These are phyloP conservation scores for Tolypocladium pustulatum DNA, from an alignment of 2,329 filamentous ascomycete species.

Conservation along the genomic window DNA sequence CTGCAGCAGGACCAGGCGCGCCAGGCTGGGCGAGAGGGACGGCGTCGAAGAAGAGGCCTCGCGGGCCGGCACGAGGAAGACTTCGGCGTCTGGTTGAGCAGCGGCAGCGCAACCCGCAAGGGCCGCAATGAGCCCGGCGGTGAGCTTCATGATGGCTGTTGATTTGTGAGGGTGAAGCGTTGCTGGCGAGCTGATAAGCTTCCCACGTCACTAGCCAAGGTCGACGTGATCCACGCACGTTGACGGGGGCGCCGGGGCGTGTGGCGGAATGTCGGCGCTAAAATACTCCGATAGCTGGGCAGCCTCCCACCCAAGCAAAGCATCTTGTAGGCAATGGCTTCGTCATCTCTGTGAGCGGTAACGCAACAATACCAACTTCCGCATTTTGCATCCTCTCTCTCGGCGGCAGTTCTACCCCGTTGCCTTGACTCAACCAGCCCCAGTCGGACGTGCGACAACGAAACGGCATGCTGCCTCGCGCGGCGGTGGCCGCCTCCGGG, in stretches of 20 bases:
- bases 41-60: constrained; percentile 20
- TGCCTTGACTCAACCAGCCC: no score
- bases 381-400: not conserved
- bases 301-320: constrained; percentile 9
- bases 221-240: constrained; percentile 3
- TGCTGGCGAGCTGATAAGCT: constrained; percentile 10
- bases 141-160: constrained; percentile 31
- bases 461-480: constrained; percentile 11
- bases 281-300: constrained; percentile 15
- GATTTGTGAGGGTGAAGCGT: constrained; percentile 22
- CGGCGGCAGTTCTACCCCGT: not conserved
- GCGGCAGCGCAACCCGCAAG: constrained; percentile 28
- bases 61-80: constrained; percentile 38
- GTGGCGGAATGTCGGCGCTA: constrained; percentile 15
- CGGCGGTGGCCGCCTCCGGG: constrained; percentile 11
- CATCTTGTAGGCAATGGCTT: not conserved
- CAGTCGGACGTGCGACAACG: not conserved
- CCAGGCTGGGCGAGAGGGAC: constrained; percentile 40
- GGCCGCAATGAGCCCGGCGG: constrained; percentile 26
- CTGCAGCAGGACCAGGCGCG: constrained; percentile 48
- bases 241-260: constrained; percentile 7
- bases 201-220: constrained; percentile 18
- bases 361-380: not conserved
- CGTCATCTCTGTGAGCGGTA: not conserved
- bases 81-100: constrained; percentile 33